Base-by-base conservation (phyloP, 306 rosid species). In the Quercus ilex region DNA sequence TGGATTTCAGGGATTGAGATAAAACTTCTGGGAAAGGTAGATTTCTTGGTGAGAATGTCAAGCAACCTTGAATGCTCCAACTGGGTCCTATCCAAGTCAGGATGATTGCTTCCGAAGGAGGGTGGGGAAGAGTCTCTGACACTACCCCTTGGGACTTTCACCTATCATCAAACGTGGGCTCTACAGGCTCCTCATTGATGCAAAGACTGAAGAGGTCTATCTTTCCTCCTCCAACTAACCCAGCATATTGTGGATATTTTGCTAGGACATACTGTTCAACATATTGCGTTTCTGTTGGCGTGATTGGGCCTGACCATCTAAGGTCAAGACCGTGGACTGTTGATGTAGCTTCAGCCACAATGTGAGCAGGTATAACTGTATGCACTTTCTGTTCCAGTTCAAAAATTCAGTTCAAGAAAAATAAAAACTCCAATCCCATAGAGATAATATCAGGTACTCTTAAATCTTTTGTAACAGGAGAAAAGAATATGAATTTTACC, bases 261-360 rank as follows among this genome's bases (percentile, higher is more conserved):
- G 97, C 93, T 9, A 90, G 78, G 12, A 94, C 96, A 81, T 94
- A 94, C 55, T 92, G 85, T 57, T 89, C 93, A 58, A 94, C 97
- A 83, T 92, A 94, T 72, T 85, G 87, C 86, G 78, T 94, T 84
- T 94, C 98, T 57, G 86, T 90, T 69, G 88, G 93, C 26, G 98
- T 94, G 76, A 92, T 92, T 17, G 96, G 98, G 62, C 94, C 98
- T 21, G 98, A 94, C 93, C 96, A 94, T 87, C 94, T 89, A 9
- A 94, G 77, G 73, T 90, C 98, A 64, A 94, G 88, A 52, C 90
- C 93, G 3, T 77, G 88, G 64, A 92, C 87, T 2, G 85, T 86
- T 75, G 97, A 92, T 58, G 92, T 90, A 62, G 92, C 94, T 87
- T 92, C 94, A 20, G 94, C 97, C 75, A 90, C 83, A 82, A 92